These are phyloP conservation scores for Albizia julibrissin DNA, from an alignment of 306 rosid species.

Conservation along the genomic window DNA sequence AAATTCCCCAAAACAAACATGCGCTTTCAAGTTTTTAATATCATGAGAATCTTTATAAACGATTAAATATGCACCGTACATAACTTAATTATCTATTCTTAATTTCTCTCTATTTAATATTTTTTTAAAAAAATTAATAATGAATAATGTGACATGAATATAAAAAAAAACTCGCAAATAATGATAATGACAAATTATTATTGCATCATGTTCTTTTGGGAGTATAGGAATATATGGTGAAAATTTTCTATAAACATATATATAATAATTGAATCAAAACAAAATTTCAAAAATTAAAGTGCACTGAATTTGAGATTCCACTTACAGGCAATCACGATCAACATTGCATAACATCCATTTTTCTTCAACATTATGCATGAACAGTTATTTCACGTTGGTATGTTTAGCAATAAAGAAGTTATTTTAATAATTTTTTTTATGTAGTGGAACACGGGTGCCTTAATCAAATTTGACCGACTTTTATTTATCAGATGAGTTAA, in stretches of 20 bases:
- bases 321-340: constrained; percentile 1
- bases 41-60: constrained; percentile 7
- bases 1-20: neutral
- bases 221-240: neutral
- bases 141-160: too few species aligned
- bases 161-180: too few species aligned
- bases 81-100: too few species aligned
- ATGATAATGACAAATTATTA: too few species aligned
- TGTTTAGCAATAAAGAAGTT: neutral
- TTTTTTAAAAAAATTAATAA: too few species aligned
- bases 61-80: neutral
- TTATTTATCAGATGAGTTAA: neutral
- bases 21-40: neutral
- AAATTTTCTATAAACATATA: neutral
- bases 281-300: neutral
- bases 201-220: too few species aligned
- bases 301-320: neutral
- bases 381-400: neutral
- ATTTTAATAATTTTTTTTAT: neutral
- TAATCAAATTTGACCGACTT: neutral
- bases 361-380: neutral
- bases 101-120: too few species aligned
- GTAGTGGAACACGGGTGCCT: neutral
- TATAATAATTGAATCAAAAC: neutral
- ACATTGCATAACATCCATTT: neutral